Evolutionary conservation across 192 early-diverging fungal genomes (phyloP).

Genomic region (Spizellomyces sp.): DNA sequence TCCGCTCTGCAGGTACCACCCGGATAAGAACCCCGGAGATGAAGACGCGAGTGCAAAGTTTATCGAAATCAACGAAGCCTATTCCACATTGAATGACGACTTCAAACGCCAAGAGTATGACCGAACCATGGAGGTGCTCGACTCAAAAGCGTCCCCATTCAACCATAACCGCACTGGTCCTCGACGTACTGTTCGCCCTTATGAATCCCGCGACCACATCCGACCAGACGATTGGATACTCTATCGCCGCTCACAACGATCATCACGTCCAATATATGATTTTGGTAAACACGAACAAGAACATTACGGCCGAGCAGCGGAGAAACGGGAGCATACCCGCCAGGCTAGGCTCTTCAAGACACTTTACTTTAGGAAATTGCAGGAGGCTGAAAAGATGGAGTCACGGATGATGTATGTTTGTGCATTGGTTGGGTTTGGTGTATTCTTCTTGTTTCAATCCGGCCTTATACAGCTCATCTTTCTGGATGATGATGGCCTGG

Average conservation of each 20-base stretch:
- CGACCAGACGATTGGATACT: constrained; percentile 53
- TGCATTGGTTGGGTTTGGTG: constrained; percentile 10
- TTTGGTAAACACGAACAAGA: constrained; percentile 34
- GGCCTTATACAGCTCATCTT: constrained; percentile 41
- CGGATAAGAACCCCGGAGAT: constrained; percentile 74
- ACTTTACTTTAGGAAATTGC: constrained; percentile 24
- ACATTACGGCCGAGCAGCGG: constrained; percentile 33
- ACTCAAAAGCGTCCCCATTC: background rate
- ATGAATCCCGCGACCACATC: constrained; percentile 24
- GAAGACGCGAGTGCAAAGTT: constrained; percentile 71
- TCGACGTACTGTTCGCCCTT: background rate
- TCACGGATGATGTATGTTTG: constrained; percentile 11
- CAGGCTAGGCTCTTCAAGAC: constrained; percentile 12
- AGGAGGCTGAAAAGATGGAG: constrained; percentile 23
- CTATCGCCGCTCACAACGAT: constrained; percentile 21
- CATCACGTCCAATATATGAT: constrained; percentile 21
- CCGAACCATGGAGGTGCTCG: constrained; percentile 37
- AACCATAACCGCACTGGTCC: constrained; percentile 6
- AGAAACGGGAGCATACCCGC: constrained; percentile 10
- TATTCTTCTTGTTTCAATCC: constrained; percentile 35
- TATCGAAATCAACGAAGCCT: constrained; percentile 83
- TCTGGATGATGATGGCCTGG: constrained; percentile 25
- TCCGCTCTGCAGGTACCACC: constrained; percentile 62
- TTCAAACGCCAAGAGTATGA: constrained; percentile 79
- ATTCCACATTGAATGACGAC: constrained; percentile 75